phyloP scores from a whole-genome alignment of 345 rosid genomes.

The Fremontodendron californicum region DNA sequence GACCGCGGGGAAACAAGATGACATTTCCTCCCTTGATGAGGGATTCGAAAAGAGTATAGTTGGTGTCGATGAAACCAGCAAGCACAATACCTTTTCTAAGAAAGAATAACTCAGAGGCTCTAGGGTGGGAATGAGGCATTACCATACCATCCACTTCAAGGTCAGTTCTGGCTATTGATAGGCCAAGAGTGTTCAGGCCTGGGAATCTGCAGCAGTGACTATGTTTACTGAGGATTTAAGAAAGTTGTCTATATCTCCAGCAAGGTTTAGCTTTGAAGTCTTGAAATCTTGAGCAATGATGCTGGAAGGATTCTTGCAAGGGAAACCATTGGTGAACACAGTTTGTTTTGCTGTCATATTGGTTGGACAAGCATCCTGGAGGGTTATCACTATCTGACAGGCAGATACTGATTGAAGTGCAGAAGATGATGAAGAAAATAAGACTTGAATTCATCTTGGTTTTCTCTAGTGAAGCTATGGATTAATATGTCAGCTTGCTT shows the following conservation, averaged over 20 bases:
- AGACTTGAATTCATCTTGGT: conserved; percentile 34
- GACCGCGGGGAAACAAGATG: conserved; percentile 62
- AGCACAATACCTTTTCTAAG: conserved; percentile 50
- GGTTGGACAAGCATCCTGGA: conserved; percentile 72
- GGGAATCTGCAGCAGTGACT: conserved; percentile 61
- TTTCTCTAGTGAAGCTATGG: not conserved
- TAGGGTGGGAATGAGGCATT: conserved; percentile 69
- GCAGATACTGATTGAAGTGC: conserved; percentile 25
- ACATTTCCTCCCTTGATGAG: conserved; percentile 55
- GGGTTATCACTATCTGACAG: conserved; percentile 42
- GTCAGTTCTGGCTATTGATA: conserved; percentile 69
- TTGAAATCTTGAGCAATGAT: conserved; percentile 65
- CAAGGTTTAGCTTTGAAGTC: conserved; percentile 35
- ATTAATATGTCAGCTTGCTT: not conserved
- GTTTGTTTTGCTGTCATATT: conserved; percentile 23
- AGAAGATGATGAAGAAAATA: conserved; percentile 22
- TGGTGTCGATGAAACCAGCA: conserved; percentile 71
- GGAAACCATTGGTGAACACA: conserved; percentile 68
- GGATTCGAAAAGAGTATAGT: conserved; percentile 42
- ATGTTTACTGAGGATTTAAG: conserved; percentile 37
- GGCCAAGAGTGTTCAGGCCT: conserved; percentile 84
- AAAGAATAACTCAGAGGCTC: conserved; percentile 64
- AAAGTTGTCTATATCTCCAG: conserved; percentile 63
- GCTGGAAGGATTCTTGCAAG: conserved; percentile 57
- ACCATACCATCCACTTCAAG: conserved; percentile 54